Evolutionary conservation across 805 yeast genomes (phyloP), one percentile per base, ranked within the genome.

Genomic region (Clavispora phyllophila): DNA sequence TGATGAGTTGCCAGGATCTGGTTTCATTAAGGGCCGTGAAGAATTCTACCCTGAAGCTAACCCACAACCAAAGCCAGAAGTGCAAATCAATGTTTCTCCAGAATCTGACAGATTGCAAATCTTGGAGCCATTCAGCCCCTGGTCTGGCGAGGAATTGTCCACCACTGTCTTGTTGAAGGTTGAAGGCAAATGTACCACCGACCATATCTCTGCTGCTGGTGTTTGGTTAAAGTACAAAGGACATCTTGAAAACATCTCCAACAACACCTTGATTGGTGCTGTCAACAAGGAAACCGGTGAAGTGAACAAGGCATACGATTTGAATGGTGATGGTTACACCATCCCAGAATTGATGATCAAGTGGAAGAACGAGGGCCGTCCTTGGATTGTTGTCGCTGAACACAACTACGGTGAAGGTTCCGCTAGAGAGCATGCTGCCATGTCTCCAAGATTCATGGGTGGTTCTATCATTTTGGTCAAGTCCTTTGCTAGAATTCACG

Each of bases 381-480:
- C 95, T 17, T 91, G 99, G 99, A 76, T 81, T 52, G 97, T 93
- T 36, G 84, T 93, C 50, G 98, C 97, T 42, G 99, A 93, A 65
- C 96, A 93, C 63, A 91, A 91, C 68, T 93, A 91, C 60, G 99
- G 99, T 69, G 99, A 91, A 73, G 99, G 99, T 57, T 90, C 97
- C 39, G 97, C 99, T 25, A 86, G 99, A 78, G 99, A 91, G 66
- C 99, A 91, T 60, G 99, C 99, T 36, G 98, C 98, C 13, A 74
- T 93, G 53, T 87, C 93, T 26, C 99, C 98, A 43, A 79, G 95
- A 67, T 93, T 87, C 73, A 75, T 93, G 36, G 98, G 97, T 47
- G 98, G 99, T 49, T 69, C 82, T 45, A 79, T 89, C 50, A 84
- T 91, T 49, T 71, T 91, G 48, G 95, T 87, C 55, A 91, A 90